phyloP scores from a whole-genome alignment of 2,329 filamentous ascomycete genomes.

The Fusarium tjaetaba region DNA sequence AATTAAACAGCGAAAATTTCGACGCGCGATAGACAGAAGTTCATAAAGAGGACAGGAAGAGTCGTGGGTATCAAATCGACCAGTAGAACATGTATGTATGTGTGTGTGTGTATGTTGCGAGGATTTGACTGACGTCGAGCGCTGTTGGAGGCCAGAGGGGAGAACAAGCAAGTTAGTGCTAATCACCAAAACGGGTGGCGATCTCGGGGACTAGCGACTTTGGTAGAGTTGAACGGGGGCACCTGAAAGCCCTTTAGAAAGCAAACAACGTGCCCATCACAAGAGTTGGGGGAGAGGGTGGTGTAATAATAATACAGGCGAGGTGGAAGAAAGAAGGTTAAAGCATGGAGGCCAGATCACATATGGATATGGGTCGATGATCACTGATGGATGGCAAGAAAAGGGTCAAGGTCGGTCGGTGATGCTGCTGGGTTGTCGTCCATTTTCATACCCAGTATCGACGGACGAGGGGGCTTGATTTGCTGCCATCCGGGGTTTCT shows the following conservation, averaged over 20 bases:
- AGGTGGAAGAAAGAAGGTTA: constrained; percentile 4
- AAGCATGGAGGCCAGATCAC: constrained; percentile 30
- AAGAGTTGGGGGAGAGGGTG: not conserved
- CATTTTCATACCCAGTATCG: constrained; percentile 37
- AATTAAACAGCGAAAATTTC: constrained; percentile 17
- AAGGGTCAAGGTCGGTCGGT: constrained; percentile 37
- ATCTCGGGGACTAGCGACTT: constrained; percentile 34
- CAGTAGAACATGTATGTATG: constrained; percentile 18
- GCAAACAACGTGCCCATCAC: constrained; percentile 31
- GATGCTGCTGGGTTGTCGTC: constrained; percentile 40
- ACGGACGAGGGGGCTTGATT: constrained; percentile 40
- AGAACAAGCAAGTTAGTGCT: constrained; percentile 29
- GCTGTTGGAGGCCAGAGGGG: constrained; percentile 30
- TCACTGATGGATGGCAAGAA: constrained; percentile 23
- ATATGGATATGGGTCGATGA: constrained; percentile 43
- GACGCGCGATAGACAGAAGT: not conserved
- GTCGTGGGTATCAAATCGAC: constrained; percentile 32
- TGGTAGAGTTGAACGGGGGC: constrained; percentile 26
- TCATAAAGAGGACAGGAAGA: not conserved
- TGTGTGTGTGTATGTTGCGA: constrained; percentile 12
- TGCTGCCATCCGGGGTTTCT: constrained; percentile 36
- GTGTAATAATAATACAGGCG: constrained; percentile 18
- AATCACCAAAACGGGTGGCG: constrained; percentile 41
- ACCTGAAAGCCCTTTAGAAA: constrained; percentile 36
- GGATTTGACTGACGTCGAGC: constrained; percentile 28